These are phyloP conservation scores for Cystofilobasidium macerans DNA, from an alignment of 768 basidiomycete species.

Conservation along the genomic window DNA sequence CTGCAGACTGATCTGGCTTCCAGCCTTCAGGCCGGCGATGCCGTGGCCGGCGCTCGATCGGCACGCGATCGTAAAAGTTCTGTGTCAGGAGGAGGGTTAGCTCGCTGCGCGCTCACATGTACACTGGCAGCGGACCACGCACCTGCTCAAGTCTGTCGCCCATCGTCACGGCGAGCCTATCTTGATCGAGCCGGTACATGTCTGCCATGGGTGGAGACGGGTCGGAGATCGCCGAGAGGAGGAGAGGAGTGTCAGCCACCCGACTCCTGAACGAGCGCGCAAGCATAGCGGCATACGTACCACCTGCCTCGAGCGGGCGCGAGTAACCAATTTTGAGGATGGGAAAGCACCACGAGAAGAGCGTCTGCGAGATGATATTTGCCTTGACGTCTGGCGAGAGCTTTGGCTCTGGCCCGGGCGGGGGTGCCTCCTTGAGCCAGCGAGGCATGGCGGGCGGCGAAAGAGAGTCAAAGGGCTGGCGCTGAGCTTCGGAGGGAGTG, in stretches of 20 bases:
- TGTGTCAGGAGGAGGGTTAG: neutral
- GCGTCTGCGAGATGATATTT: conserved; percentile 2
- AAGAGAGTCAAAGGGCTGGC: neutral
- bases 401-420: neutral
- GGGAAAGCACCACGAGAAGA: conserved; percentile 23
- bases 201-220: conserved; percentile 38
- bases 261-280: neutral
- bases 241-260: neutral
- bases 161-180: conserved; percentile 39
- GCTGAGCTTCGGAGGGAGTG: no score
- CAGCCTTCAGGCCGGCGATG: conserved; percentile 27
- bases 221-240: neutral
- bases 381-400: conserved; percentile 21
- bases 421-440: conserved; percentile 20
- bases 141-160: conserved; percentile 42
- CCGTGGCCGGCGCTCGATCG: conserved; percentile 43
- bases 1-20: neutral
- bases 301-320: conserved; percentile 10
- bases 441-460: neutral
- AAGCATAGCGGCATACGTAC: neutral
- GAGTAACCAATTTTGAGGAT: conserved; percentile 14
- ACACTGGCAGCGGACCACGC: neutral
- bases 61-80: conserved; percentile 47
- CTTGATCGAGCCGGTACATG: conserved; percentile 46
- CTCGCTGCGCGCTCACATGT: neutral